A percentile compares a stretch with the other conserved stretches of the same genome.
phyloP scores from a whole-genome alignment of 768 basidiomycete species.

The Coprinellus aureogranulatus region DNA sequence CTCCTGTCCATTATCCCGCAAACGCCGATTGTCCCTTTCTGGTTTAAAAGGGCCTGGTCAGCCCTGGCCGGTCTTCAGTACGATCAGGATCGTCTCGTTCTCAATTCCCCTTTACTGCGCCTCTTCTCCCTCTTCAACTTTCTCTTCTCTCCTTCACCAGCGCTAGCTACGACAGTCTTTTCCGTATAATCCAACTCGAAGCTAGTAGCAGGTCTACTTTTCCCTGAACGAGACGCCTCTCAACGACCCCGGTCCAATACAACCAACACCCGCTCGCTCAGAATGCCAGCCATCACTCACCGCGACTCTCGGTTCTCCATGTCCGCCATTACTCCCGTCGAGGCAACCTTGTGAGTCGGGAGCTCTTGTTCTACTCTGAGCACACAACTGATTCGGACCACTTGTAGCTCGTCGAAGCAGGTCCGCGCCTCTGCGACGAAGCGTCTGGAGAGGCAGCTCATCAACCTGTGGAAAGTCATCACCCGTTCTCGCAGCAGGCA shows the following conservation, averaged over 20 bases:
- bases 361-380: neutral
- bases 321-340: neutral
- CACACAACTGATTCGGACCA: neutral
- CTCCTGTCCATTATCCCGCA: neutral
- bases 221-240: too few relatives aligned
- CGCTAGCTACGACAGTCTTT: neutral
- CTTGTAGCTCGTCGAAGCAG: neutral
- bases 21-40: neutral
- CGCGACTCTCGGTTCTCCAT: neutral
- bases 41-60: neutral
- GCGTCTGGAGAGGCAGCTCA: neutral
- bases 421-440: neutral
- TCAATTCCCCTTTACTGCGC: neutral
- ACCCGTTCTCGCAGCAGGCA: neutral
- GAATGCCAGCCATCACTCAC: neutral
- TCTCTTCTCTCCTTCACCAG: neutral
- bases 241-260: neutral
- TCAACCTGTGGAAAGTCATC: neutral
- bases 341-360: neutral
- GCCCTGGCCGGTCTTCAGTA: neutral
- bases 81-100: conserved; percentile 7
- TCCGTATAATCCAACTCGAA: neutral
- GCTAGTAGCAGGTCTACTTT: conserved; percentile 3
- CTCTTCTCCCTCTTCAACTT: neutral
- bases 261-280: neutral